Evolutionary conservation across 768 basidiomycete species (phyloP), one percentile per base, ranked within the genome.

Genomic region (Clitopilus hobsonii): DNA sequence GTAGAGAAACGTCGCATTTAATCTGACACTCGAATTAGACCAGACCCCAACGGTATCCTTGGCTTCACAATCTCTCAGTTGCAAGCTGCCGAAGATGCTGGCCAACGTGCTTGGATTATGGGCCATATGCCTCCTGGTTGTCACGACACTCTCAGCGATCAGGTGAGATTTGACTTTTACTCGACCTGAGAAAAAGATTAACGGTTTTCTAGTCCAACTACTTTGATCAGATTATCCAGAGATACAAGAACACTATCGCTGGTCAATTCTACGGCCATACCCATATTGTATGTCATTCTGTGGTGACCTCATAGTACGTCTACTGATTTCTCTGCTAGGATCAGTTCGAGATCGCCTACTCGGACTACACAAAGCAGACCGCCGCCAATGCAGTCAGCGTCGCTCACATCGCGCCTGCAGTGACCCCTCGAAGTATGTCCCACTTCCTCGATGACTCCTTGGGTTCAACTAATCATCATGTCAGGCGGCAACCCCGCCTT

Each of bases 191-290:
- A n/a, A n/a, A n/a, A n/a, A n/a, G n/a, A n/a, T n/a, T n/a, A n/a
- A n/a, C n/a, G n/a, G n/a, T 18, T 51, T 27, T 54, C 20, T 58
- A 84, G 79, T 84, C 83, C 1, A 82, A 84, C 58, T 84, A 83
- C 63, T 85, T 81, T 49, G 72, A 84, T 61, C 84, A 87, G 64
- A 72, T 85, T 54, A 67, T 86, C 27, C 79, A 82, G 56, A 73
- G 84, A 5, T 87, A 84, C 63, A 74, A 74, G 55, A 72, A 78
- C 54, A 82, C 79, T 5, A 82, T 86, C 53, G 80, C 82, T 3
- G 82, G 69, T 1, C 80, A 82, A 55, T 84, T 86, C 63, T 85
- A 79, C 60, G 85, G 85, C 2, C 84, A 86, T 57, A 82, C 73
- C 14, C 83, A 83, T 57, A 61, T 72, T 53, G 76, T 75, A 50